Evolutionary conservation across 371 early-diverging fungal genomes (phyloP).

Genomic region (Batkoa obscura): DNA sequence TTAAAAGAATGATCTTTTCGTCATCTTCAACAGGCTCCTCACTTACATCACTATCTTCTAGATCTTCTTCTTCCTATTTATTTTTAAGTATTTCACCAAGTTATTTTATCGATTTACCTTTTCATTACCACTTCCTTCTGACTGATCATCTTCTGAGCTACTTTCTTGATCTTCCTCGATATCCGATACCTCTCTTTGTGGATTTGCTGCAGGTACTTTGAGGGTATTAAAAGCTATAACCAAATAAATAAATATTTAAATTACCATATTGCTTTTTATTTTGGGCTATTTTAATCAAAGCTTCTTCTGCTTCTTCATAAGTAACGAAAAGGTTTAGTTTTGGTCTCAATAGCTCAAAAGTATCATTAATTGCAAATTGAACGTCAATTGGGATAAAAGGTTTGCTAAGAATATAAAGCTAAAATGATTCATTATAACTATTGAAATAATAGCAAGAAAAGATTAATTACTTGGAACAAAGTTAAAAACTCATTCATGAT

Average conservation of each 20-base stretch:
- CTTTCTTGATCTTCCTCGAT: neutral
- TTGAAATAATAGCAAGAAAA: conserved; percentile 9
- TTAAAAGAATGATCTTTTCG: conserved; percentile 2
- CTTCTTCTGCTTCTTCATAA: conserved; percentile 66
- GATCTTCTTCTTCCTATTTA: conserved; percentile 18
- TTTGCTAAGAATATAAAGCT: conserved; percentile 78
- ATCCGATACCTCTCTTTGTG: neutral
- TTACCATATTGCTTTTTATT: too few species aligned
- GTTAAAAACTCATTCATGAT: conserved; percentile 52
- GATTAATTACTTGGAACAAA: conserved; percentile 40
- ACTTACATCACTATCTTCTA: conserved; percentile 9
- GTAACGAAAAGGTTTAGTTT: conserved; percentile 25
- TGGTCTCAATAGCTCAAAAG: conserved; percentile 57
- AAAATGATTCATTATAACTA: neutral
- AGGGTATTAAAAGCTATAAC: too few species aligned
- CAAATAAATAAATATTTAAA: too few species aligned
- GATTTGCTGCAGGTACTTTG: neutral
- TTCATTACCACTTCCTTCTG: neutral
- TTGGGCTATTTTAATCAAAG: conserved; percentile 4
- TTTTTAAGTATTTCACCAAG: too few species aligned
- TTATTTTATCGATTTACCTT: neutral
- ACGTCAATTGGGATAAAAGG: conserved; percentile 67
- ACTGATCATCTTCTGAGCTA: neutral
- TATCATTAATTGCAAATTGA: conserved; percentile 66
- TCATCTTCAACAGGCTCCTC: conserved; percentile 3